Evolutionary conservation across 768 basidiomycete genomes (phyloP).

Genomic region (Tubosaeta brunneosetosa): DNA sequence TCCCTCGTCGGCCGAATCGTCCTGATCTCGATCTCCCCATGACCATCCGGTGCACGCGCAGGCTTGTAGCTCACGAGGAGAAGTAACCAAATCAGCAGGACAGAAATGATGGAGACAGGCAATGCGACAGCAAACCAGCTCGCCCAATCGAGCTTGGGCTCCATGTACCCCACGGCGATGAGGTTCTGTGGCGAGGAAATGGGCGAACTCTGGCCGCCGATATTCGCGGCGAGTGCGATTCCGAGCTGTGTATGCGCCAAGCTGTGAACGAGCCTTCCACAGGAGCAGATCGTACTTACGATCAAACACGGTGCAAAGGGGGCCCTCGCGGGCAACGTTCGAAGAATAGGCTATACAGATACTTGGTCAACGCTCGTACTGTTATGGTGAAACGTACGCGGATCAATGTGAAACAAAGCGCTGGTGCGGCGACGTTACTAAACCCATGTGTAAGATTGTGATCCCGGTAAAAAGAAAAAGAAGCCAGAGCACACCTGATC

Average conservation of each 20-base stretch:
- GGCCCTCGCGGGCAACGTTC: slow-evolving; percentile 83
- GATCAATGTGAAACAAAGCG: slow-evolving; percentile 93
- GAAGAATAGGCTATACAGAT: slow-evolving; percentile 73
- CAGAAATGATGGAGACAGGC: slow-evolving; percentile 82
- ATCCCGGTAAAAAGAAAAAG: neutral
- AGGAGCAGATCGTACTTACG: slow-evolving; percentile 43
- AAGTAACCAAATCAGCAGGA: slow-evolving; percentile 88
- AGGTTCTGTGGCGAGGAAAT: slow-evolving; percentile 98
- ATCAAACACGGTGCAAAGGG: slow-evolving; percentile 88
- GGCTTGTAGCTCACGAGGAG: slow-evolving; percentile 81
- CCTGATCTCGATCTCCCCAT: slow-evolving; percentile 78
- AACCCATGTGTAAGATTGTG: slow-evolving; percentile 4
- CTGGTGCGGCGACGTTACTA: slow-evolving; percentile 96
- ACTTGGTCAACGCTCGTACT: slow-evolving; percentile 1
- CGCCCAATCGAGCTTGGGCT: slow-evolving; percentile 79
- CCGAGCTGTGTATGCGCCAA: slow-evolving; percentile 55
- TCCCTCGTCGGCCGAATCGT: slow-evolving; percentile 82
- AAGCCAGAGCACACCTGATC: slow-evolving; percentile 68
- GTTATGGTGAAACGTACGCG: slow-evolving; percentile 49
- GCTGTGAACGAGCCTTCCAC: neutral
- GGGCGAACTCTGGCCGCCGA: slow-evolving; percentile 95
- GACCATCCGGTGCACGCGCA: slow-evolving; percentile 63
- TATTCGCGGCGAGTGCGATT: slow-evolving; percentile 97
- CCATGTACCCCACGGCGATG: slow-evolving; percentile 87
- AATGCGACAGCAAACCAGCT: slow-evolving; percentile 93